Percentiles rank a stretch among this genome's conserved stretches.
phyloP scores from a whole-genome alignment of 441 rosid genomes.

The Erodium trifolium region DNA sequence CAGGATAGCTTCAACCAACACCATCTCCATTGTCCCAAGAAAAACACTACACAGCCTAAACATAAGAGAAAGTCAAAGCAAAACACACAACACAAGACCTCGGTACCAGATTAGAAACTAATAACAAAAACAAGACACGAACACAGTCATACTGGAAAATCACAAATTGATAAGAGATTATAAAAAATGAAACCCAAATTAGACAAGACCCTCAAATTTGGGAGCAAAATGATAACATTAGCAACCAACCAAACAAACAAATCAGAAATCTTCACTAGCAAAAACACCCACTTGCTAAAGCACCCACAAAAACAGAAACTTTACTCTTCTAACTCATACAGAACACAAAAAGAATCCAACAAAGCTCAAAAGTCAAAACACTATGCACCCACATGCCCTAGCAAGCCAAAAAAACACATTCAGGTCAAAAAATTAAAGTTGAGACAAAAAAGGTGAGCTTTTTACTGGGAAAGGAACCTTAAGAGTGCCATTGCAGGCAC shows the following conservation, averaged over 20 bases:
- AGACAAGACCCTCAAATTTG: too few relatives aligned
- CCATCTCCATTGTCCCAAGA: background rate
- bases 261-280: background rate
- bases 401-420: background rate
- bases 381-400: slow-evolving; percentile 3
- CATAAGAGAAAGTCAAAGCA: background rate
- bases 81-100: slow-evolving; percentile 1
- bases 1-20: too few relatives aligned
- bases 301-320: background rate
- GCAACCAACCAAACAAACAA: background rate
- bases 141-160: background rate
- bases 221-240: background rate
- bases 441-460: background rate
- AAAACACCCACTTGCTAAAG: background rate
- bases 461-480: slow-evolving; percentile 31
- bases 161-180: background rate
- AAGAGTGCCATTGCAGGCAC: slow-evolving; percentile 59
- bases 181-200: too few relatives aligned
- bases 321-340: background rate
- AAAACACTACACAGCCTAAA: background rate
- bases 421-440: background rate
- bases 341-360: background rate
- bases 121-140: background rate
- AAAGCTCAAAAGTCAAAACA: slow-evolving; percentile 1
- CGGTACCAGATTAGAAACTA: background rate